Conservation (phyloP, 768 basidiomycete species). For the Kwoniella botswanensis region DNA sequence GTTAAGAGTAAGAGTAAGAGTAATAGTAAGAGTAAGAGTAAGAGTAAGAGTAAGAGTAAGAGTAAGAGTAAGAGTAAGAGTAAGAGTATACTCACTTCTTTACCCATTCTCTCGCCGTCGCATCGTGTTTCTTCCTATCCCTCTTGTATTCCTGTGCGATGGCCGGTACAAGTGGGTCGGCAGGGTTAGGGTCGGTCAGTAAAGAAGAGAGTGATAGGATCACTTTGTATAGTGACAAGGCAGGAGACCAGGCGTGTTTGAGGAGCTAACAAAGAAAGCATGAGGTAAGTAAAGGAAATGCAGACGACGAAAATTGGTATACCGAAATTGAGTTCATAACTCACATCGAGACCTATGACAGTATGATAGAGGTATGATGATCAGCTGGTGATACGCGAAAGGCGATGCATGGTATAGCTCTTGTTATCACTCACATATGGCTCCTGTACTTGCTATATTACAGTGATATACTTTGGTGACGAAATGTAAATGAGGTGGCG, state of each 20-base stretch:
- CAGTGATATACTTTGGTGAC: constrained; percentile 56
- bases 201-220: constrained; percentile 91
- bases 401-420: too few species aligned
- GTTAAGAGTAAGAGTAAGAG: neutral
- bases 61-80: neutral
- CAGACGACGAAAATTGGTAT: too few species aligned
- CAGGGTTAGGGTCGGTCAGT: constrained; percentile 90
- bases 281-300: neutral
- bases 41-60: neutral
- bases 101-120: constrained; percentile 79
- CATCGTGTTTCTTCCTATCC: constrained; percentile 71
- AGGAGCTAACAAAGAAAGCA: constrained; percentile 66
- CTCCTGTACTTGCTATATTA: constrained; percentile 50
- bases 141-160: constrained; percentile 52
- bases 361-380: neutral
- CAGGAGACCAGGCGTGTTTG: constrained; percentile 93
- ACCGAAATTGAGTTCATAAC: constrained; percentile 16
- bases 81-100: constrained; percentile 54
- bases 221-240: constrained; percentile 90
- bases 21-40: neutral
- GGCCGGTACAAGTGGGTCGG: constrained; percentile 54
- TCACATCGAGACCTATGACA: constrained; percentile 49
- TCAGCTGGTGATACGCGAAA: neutral
- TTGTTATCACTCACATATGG: constrained; percentile 48
- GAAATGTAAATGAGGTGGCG: constrained; percentile 53